These are phyloP conservation scores for Clonostachys rosea DNA, from an alignment of 2,329 filamentous ascomycete genomes.

Conservation along the genomic window DNA sequence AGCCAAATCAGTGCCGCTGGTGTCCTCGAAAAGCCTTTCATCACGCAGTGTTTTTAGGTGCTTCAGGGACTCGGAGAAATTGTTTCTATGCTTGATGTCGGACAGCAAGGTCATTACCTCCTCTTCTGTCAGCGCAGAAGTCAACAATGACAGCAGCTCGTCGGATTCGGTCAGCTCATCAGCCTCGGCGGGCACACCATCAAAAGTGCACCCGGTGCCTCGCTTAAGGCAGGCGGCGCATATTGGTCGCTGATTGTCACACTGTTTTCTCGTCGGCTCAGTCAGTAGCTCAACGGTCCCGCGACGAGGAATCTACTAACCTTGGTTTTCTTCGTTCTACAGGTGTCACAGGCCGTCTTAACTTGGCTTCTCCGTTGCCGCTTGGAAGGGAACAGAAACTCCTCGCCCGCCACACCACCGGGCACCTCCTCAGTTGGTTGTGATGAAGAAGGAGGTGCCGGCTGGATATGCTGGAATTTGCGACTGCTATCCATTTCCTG, in stretches of 20 bases:
- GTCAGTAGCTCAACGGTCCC: not conserved
- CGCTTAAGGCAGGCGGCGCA: constrained; percentile 4
- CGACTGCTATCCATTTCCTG: too few relatives aligned
- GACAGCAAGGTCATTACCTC: not conserved
- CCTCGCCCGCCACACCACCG: too few relatives aligned
- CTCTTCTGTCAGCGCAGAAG: not conserved
- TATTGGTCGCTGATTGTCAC: constrained; percentile 5
- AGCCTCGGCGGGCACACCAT: not conserved
- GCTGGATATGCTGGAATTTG: too few relatives aligned
- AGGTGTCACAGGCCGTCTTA: constrained; percentile 6
- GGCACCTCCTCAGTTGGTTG: too few relatives aligned
- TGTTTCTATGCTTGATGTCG: not conserved
- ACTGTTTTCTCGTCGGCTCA: not conserved
- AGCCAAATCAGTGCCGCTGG: not conserved
- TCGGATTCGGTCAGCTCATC: constrained; percentile 1
- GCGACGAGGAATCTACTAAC: constrained; percentile 1
- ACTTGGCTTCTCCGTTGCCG: constrained; percentile 4
- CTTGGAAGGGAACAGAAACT: not conserved
- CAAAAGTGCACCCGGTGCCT: constrained; percentile 4
- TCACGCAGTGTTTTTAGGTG: constrained; percentile 1
- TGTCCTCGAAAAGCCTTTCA: not conserved
- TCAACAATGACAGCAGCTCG: constrained; percentile 2
- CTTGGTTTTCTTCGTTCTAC: constrained; percentile 6
- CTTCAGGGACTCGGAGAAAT: not conserved
- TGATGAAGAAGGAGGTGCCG: too few relatives aligned